A percentile compares a stretch with the other conserved stretches of the same genome.
Conservation (phyloP, 441 rosid species). For the Eruca vesicaria region DNA sequence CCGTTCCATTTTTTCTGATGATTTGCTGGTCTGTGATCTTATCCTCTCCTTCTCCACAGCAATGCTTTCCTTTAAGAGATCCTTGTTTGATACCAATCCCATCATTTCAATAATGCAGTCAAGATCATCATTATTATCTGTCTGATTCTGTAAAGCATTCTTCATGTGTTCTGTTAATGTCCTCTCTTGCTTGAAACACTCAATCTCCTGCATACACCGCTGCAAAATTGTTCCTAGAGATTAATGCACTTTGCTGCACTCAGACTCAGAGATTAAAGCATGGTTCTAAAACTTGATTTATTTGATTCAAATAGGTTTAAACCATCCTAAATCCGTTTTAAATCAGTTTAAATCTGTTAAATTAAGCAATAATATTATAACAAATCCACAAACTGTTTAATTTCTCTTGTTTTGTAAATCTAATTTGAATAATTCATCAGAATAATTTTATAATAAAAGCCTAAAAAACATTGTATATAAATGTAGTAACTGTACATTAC, state of each 20-base stretch:
- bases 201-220: slow-evolving; percentile 64
- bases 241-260: slow-evolving; percentile 31
- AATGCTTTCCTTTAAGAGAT: slow-evolving; percentile 71
- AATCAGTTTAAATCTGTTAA: no score
- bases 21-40: slow-evolving; percentile 37
- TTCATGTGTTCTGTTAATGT: slow-evolving; percentile 46
- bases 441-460: no score
- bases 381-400: no score
- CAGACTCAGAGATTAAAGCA: background rate
- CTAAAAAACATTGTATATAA: no score
- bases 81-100: slow-evolving; percentile 58
- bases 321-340: no score
- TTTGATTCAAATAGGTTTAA: no score
- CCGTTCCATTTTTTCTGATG: slow-evolving; percentile 41
- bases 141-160: slow-evolving; percentile 48
- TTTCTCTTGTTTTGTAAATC: no score
- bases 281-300: no score
- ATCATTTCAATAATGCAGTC: slow-evolving; percentile 53
- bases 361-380: no score
- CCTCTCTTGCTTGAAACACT: slow-evolving; percentile 43
- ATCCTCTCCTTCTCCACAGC: slow-evolving; percentile 82
- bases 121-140: slow-evolving; percentile 45
- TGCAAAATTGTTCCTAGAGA: slow-evolving; percentile 36
- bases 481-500: no score
- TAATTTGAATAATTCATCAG: no score